Evolutionary conservation across 2,329 filamentous ascomycete genomes (phyloP).

Genomic region (Claviceps sp.): DNA sequence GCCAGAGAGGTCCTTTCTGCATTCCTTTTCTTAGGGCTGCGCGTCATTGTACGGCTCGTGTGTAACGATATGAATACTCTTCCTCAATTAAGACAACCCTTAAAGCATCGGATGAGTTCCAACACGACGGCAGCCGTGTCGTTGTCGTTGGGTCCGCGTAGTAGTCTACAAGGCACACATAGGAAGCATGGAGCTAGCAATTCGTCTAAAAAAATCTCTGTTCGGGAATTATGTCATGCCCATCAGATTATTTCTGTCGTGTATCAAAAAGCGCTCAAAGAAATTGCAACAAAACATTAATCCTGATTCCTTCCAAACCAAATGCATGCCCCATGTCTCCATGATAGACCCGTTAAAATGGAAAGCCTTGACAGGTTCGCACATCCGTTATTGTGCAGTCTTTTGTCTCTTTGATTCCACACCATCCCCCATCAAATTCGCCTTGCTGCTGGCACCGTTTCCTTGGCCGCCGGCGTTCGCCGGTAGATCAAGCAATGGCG

Average conservation of each 20-base stretch:
- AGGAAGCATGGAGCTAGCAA: background rate
- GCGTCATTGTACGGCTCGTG: too few relatives aligned
- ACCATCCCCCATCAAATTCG: slow-evolving; percentile 12
- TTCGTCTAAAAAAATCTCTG: background rate
- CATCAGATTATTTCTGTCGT: background rate
- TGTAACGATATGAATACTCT: too few relatives aligned
- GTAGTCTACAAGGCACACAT: background rate
- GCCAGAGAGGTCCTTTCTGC: too few relatives aligned
- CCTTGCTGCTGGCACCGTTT: slow-evolving; percentile 4
- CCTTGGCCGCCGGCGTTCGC: slow-evolving; percentile 24
- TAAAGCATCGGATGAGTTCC: too few relatives aligned
- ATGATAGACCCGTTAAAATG: background rate
- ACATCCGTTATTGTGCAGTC: slow-evolving; percentile 9
- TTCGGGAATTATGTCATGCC: background rate
- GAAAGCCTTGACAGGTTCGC: background rate
- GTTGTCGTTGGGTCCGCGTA: background rate
- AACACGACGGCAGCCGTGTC: too few relatives aligned
- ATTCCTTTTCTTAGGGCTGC: too few relatives aligned
- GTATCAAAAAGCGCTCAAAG: background rate
- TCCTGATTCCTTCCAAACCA: background rate
- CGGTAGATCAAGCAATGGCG: slow-evolving; percentile 38
- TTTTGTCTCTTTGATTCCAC: slow-evolving; percentile 41
- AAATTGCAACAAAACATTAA: background rate
- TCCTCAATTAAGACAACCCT: too few relatives aligned
- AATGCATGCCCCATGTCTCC: slow-evolving; percentile 14